These are phyloP conservation scores for Petunia hybrid DNA, from an alignment of 305 asterid species.

Conservation along the genomic window DNA sequence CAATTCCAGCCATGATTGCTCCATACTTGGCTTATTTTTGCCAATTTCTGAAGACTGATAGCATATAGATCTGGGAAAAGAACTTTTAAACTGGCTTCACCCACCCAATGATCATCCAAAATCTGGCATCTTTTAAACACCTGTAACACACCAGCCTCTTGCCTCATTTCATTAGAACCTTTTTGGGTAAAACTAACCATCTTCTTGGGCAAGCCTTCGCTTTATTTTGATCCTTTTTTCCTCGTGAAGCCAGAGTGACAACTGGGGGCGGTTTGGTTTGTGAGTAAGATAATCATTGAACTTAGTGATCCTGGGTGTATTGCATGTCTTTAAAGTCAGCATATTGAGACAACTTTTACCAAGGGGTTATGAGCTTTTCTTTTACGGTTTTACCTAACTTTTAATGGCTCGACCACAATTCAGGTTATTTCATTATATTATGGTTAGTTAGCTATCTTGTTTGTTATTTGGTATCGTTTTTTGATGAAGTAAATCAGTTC, in stretches of 20 bases:
- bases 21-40: too few species aligned
- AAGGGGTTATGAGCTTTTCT: neutral
- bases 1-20: too few species aligned
- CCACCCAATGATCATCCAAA: too few species aligned
- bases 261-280: neutral
- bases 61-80: too few species aligned
- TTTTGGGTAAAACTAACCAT: neutral
- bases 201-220: slow-evolving; percentile 5
- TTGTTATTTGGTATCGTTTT: neutral
- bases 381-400: neutral
- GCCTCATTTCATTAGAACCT: neutral
- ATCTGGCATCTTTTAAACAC: neutral
- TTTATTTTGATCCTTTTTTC: neutral
- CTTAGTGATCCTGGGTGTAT: neutral
- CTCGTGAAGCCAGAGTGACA: neutral
- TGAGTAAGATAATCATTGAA: neutral
- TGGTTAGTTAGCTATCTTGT: slow-evolving; percentile 9
- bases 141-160: neutral
- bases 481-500: too few species aligned
- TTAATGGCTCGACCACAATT: neutral
- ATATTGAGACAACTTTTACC: slow-evolving; percentile 19
- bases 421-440: neutral
- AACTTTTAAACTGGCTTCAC: too few species aligned
- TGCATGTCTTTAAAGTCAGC: neutral
- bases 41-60: too few species aligned